Evolutionary conservation across 371 early-diverging fungal species (phyloP), one percentile per base, ranked within the genome.

Genomic region (Mortierella sp.): DNA sequence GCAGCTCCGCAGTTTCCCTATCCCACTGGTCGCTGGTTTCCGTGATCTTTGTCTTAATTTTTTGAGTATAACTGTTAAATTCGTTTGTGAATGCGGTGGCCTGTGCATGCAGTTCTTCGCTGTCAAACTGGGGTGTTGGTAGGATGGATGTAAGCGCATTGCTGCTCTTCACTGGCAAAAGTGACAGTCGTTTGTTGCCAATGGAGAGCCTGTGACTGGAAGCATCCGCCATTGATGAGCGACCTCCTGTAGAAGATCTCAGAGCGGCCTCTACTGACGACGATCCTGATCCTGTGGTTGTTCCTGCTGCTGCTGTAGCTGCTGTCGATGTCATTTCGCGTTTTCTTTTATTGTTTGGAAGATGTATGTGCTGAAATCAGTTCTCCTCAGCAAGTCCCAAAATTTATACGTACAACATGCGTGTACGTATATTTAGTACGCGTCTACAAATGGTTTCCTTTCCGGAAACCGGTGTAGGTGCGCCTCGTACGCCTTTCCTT

Each of bases 1-100:
- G 64, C 6, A 50, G 56, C 15, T 71, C 60, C 9, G 68, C 31
- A 39, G 63, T 56, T 7, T 67, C 68, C 23, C 60, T 55, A 14
- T 66, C 68, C 73, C 73, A 73, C 21, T 58, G 62, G 6, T 62
- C 68, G 17, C 67, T 63, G 34, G 53, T 62, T 1, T 67, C 63
- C 6, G 63, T 21, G 24, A 73, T 73, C 56, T 54, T 66, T n/a
- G 63, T 24, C 56, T 67, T 73, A 43, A 62, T 62, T 34, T 54
- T 62, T 54, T 73, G 68, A 28, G 61, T 50, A 17, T 61, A 21
- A 27, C n/a, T 34, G 56, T 63, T 63, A 24, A 73, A 24, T 23
- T 73, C 73, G 24, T 50, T 73, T 17, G 43, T 54, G 46, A 73
- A 73, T 6, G 63, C 67, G 6, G 56, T 54, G 0, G 57, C 55